phyloP scores from a whole-genome alignment of 2,329 filamentous ascomycete species.

The Gliomastix tumulicola region DNA sequence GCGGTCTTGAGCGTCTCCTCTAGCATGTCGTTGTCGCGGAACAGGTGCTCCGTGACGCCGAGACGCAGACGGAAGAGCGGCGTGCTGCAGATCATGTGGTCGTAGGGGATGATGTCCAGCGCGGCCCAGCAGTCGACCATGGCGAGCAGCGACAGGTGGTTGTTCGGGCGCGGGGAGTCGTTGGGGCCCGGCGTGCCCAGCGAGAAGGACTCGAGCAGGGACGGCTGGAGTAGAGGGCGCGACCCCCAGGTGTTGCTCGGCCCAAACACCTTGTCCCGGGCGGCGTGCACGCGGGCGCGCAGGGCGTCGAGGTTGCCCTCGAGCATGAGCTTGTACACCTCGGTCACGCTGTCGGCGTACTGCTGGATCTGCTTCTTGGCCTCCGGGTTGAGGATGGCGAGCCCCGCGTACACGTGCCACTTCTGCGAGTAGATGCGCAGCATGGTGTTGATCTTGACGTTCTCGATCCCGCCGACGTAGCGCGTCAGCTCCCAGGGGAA shows the following conservation, averaged over 20 bases:
- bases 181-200: slow-evolving; percentile 63
- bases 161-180: slow-evolving; percentile 63
- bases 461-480: slow-evolving; percentile 95
- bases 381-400: slow-evolving; percentile 93
- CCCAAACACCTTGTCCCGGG: slow-evolving; percentile 68
- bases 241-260: slow-evolving; percentile 52
- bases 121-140: slow-evolving; percentile 99
- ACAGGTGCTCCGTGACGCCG: slow-evolving; percentile 94
- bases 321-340: slow-evolving; percentile 95
- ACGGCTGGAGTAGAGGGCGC: slow-evolving; percentile 69
- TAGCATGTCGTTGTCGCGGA: slow-evolving; percentile 73
- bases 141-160: slow-evolving; percentile 84
- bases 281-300: slow-evolving; percentile 57
- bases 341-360: slow-evolving; percentile 87
- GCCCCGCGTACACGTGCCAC: slow-evolving; percentile 98
- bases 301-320: slow-evolving; percentile 74
- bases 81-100: slow-evolving; percentile 99
- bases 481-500: slow-evolving; percentile 97
- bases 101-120: slow-evolving; percentile 88
- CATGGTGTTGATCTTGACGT: slow-evolving; percentile 98
- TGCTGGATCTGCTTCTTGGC: slow-evolving; percentile 89
- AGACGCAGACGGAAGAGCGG: slow-evolving; percentile 95
- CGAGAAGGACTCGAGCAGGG: slow-evolving; percentile 82
- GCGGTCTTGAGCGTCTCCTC: slow-evolving; percentile 82
- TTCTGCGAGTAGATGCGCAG: slow-evolving; percentile 97